Evolutionary conservation across 2,329 filamentous ascomycete genomes (phyloP).

Genomic region (Neopestalotiopsis sp.): DNA sequence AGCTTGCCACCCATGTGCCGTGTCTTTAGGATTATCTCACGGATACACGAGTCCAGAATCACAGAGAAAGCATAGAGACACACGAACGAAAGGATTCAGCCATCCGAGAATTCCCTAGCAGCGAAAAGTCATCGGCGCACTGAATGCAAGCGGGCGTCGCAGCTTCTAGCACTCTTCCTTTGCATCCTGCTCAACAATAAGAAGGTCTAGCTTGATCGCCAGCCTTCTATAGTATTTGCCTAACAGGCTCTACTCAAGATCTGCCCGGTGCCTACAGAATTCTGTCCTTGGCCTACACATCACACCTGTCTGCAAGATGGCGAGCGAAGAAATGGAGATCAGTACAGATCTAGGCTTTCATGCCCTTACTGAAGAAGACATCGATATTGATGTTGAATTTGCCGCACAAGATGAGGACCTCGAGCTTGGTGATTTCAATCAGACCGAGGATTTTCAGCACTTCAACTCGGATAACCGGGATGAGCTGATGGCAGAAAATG

Average conservation of each 20-base stretch:
- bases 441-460: conserved; percentile 32
- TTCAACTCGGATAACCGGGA: conserved; percentile 37
- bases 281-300: neutral
- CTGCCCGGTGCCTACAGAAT: neutral
- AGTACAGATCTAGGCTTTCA: conserved; percentile 34
- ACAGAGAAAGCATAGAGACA: neutral
- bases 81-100: neutral
- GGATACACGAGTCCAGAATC: neutral
- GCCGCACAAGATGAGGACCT: conserved; percentile 37
- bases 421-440: conserved; percentile 37
- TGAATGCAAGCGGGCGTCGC: neutral
- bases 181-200: neutral
- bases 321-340: conserved; percentile 40
- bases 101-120: neutral
- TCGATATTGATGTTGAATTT: conserved; percentile 41
- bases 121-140: neutral
- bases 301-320: conserved; percentile 27
- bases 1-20: conserved; percentile 5
- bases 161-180: neutral
- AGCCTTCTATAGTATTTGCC: neutral
- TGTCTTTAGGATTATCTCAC: neutral
- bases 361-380: conserved; percentile 37
- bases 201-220: neutral
- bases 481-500: conserved; percentile 39
- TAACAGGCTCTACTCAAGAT: neutral